Base-by-base conservation (phyloP, 2,329 filamentous ascomycete species). In the Claviceps citrina region DNA sequence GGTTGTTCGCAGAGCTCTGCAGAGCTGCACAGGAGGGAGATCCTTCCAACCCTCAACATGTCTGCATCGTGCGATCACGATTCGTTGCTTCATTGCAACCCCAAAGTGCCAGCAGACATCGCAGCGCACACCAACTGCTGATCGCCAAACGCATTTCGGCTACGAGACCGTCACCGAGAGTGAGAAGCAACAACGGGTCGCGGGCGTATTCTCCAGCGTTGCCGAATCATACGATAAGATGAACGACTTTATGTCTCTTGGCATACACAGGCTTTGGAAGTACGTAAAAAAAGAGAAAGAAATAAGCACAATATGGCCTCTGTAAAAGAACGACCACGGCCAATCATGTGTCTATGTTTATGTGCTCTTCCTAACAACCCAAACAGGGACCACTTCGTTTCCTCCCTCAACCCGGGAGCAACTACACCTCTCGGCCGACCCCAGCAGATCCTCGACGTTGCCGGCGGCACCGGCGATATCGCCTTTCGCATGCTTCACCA, bases 161-260 rank as follows among this genome's bases (percentile, higher is more conserved):
- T 95, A 85, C 59, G 73, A 87, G 63, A 89, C 84, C 31, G 71
- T 95, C 31, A 76, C 81, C 13, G 84, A 93, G 57, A 68, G 76
- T 8, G 70, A 91, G 59, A 95, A 95, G 63, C 66, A 64, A 33
- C 54, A 68, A 48, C 60, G 65, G 70, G 87, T 95, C 31, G 82
- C 82, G 44, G 77, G 75, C 31, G 91, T 98, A 43, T 98, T 98
- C 66, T 89, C 84, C 60, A 95, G 82, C 49, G 91, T 98, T 31
- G 91, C 91, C 49, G 78, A 84, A 46, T 85, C 82, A 15, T 98
- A 98, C 64, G 91, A 98, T 62, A 81, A 80, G 46, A 98, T 98
- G 91, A 98, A 98, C 65, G 91, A 98, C 60, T 73, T 96, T 50
- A 98, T 98, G 91, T 96, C 91, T 7, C 75, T 98, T 36, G 91